Conservation (phyloP, 495 filamentous ascomycete genomes). For the Lepidopterella palustris region DNA sequence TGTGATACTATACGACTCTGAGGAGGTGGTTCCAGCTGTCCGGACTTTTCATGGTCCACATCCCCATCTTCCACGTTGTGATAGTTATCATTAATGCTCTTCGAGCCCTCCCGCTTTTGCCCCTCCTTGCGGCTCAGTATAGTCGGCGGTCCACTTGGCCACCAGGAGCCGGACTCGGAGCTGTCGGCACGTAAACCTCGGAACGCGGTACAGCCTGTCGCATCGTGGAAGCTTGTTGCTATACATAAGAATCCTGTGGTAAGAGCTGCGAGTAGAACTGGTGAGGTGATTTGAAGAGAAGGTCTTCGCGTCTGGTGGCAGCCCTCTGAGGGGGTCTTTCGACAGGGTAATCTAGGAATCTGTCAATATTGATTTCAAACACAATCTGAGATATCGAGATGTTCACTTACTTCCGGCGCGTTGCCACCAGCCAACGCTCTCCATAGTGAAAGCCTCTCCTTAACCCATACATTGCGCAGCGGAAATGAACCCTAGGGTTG, state of each 20-base stretch:
- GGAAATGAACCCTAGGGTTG: not conserved
- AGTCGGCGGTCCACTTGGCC: not conserved
- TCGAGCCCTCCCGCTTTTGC: not conserved
- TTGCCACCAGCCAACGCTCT: not conserved
- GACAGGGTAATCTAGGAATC: not conserved
- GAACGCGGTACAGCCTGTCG: not conserved
- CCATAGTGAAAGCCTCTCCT: not conserved
- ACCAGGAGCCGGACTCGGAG: not conserved
- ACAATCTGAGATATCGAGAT: too few relatives aligned
- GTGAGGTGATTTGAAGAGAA: not conserved
- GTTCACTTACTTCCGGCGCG: not conserved
- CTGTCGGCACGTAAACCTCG: not conserved
- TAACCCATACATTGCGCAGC: not conserved
- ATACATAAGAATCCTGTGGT: not conserved
- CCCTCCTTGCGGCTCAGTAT: not conserved
- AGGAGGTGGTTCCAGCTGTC: conserved; percentile 20
- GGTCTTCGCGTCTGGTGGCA: not conserved
- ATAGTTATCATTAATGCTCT: not conserved
- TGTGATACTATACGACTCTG: conserved; percentile 18
- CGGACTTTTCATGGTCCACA: not conserved
- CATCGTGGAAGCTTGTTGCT: not conserved
- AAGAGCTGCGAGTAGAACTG: not conserved
- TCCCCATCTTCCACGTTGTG: not conserved
- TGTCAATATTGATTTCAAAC: not conserved
- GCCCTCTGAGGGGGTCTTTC: not conserved